Percentiles rank a stretch among this genome's conserved stretches.
Conservation (phyloP, 805 yeast genomes). For the Saccharomycopsis amapae region DNA sequence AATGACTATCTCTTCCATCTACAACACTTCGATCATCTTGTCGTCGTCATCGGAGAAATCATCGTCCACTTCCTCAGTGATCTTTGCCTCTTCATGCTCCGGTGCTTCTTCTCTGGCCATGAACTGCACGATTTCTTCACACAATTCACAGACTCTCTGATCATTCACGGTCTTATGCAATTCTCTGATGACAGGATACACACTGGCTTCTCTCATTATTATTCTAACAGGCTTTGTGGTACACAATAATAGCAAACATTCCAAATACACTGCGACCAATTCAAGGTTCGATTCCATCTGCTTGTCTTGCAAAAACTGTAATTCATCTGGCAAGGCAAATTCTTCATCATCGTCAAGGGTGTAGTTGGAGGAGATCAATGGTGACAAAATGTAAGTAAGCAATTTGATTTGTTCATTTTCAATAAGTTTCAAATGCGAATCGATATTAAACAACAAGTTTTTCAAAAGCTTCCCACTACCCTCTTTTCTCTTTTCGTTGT, state of each 20-base stretch:
- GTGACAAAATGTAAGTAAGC: constrained; percentile 74
- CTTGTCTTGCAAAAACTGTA: constrained; percentile 70
- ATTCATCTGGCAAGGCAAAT: constrained; percentile 81
- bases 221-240: constrained; percentile 72
- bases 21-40: constrained; percentile 18
- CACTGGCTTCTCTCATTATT: constrained; percentile 68
- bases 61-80: constrained; percentile 9
- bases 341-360: constrained; percentile 78
- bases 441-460: constrained; percentile 76
- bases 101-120: constrained; percentile 85
- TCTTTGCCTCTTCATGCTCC: constrained; percentile 25
- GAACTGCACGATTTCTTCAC: constrained; percentile 83
- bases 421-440: constrained; percentile 53
- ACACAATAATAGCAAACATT: constrained; percentile 70
- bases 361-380: constrained; percentile 68
- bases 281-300: constrained; percentile 68
- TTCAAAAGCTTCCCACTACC: constrained; percentile 92
- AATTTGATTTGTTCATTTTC: constrained; percentile 59
- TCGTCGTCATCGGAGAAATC: constrained; percentile 15
- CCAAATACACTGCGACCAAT: constrained; percentile 66
- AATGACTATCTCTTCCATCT: too few relatives aligned
- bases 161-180: constrained; percentile 54
- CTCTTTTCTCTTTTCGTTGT: constrained; percentile 72
- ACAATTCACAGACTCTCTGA: constrained; percentile 52
- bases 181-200: constrained; percentile 82